phyloP scores from a whole-genome alignment of 2,329 filamentous ascomycete species.

The Sarocladium oryzae region DNA sequence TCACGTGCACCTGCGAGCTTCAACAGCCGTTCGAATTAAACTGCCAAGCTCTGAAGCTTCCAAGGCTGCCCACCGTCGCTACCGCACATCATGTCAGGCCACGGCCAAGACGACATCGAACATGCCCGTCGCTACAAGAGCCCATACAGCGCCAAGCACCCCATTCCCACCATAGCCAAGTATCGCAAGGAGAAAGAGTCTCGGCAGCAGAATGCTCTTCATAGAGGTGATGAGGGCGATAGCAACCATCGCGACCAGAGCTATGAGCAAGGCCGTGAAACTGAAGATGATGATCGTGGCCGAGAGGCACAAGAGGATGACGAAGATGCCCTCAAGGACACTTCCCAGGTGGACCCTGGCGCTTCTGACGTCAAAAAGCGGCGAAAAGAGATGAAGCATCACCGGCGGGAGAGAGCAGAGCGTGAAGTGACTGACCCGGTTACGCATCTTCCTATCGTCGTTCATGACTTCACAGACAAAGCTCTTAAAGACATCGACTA shows the following conservation, averaged over 20 bases:
- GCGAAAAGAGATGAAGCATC: conserved; percentile 42
- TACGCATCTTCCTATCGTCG: conserved; percentile 61
- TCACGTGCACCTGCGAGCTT: neutral
- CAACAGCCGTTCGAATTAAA: neutral
- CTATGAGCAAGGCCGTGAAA: conserved; percentile 13
- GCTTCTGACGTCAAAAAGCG: conserved; percentile 37
- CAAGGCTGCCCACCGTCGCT: neutral
- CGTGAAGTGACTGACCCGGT: conserved; percentile 65
- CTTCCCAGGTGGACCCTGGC: conserved; percentile 29
- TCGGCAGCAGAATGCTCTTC: conserved; percentile 32
- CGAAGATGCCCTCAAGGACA: conserved; percentile 22
- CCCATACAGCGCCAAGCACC: conserved; percentile 36
- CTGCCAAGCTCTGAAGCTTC: neutral
- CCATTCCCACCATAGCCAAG: conserved; percentile 42
- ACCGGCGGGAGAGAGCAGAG: conserved; percentile 37
- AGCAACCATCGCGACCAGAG: conserved; percentile 12
- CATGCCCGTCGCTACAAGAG: conserved; percentile 30
- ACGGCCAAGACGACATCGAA: conserved; percentile 28
- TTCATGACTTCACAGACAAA: conserved; percentile 61
- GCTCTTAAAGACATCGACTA: conserved; percentile 39
- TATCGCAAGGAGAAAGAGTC: conserved; percentile 41
- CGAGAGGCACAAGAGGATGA: conserved; percentile 12
- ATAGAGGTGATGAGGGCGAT: conserved; percentile 19
- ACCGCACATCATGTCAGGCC: conserved; percentile 5
- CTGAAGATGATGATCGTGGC: neutral